Conservation (phyloP, 495 filamentous ascomycete genomes). For the Aspergillus ostianus region DNA sequence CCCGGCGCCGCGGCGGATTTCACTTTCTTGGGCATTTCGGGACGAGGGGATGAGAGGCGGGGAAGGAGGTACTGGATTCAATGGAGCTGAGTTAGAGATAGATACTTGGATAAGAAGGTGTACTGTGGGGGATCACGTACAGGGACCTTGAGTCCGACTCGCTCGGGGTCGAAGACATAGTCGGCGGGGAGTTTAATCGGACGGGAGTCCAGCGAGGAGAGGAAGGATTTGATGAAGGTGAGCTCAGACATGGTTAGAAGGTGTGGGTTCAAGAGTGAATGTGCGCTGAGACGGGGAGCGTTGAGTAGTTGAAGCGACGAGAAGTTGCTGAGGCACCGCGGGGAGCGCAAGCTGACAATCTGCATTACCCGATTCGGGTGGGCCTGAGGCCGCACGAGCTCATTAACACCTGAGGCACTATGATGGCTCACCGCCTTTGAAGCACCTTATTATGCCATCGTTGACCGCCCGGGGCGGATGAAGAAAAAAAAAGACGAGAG, state of each 20-base stretch:
- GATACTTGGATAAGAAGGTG: not conserved
- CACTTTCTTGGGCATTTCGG: constrained; percentile 50
- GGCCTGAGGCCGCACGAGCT: constrained; percentile 14
- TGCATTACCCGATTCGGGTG: constrained; percentile 20
- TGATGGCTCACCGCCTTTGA: constrained; percentile 32
- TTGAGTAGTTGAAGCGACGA: not conserved
- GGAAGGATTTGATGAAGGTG: constrained; percentile 77
- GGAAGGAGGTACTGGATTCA: constrained; percentile 43
- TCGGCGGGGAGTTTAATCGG: constrained; percentile 76
- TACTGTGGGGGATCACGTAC: constrained; percentile 49
- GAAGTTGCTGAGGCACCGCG: not conserved
- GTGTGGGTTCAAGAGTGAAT: not conserved
- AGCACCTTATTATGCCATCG: constrained; percentile 21
- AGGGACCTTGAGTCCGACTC: constrained; percentile 64
- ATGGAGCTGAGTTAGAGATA: constrained; percentile 13
- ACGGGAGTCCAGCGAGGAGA: constrained; percentile 71
- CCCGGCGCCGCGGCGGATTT: constrained; percentile 41
- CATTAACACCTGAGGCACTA: constrained; percentile 6
- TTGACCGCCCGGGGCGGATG: constrained; percentile 36
- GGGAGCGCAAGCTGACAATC: not conserved
- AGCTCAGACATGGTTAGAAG: constrained; percentile 72
- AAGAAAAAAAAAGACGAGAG: constrained; percentile 26
- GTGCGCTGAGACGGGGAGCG: not conserved
- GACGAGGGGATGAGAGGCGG: constrained; percentile 47
- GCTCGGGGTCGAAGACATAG: constrained; percentile 80